A percentile compares a stretch with the other conserved stretches of the same genome.
These are phyloP conservation scores for Clonostachys rosea DNA, from an alignment of 2,329 filamentous ascomycete species.

Conservation along the genomic window DNA sequence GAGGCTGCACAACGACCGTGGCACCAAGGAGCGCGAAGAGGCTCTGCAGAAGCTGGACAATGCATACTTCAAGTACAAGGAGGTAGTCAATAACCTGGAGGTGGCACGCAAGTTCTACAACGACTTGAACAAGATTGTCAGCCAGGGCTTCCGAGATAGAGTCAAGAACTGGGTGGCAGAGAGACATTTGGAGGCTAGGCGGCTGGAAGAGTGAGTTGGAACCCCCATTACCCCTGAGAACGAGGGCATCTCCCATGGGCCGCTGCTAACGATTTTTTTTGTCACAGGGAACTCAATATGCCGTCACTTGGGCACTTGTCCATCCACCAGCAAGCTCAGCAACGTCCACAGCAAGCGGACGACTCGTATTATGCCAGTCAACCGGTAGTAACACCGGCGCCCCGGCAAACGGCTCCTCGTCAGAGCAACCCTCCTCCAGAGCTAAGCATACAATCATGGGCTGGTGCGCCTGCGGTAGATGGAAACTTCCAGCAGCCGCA, in stretches of 20 bases:
- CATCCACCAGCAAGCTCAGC: constrained; percentile 21
- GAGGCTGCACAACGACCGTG: constrained; percentile 56
- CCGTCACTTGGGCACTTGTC: constrained; percentile 41
- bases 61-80: constrained; percentile 93
- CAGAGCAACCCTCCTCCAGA: constrained; percentile 29
- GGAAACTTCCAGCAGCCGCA: constrained; percentile 51
- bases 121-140: constrained; percentile 83
- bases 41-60: constrained; percentile 85
- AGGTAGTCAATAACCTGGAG: constrained; percentile 88
- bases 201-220: constrained; percentile 64
- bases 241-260: neutral
- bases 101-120: constrained; percentile 96
- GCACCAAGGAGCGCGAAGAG: constrained; percentile 71
- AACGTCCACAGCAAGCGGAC: constrained; percentile 8
- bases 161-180: constrained; percentile 77
- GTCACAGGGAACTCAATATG: constrained; percentile 43
- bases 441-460: constrained; percentile 55
- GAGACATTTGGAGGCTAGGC: constrained; percentile 73
- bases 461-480: constrained; percentile 16
- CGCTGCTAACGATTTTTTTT: constrained; percentile 2
- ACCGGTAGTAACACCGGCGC: neutral
- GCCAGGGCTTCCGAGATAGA: constrained; percentile 69
- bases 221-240: neutral
- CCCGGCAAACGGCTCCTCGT: constrained; percentile 2
- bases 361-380: constrained; percentile 8